These are phyloP conservation scores for Dalbergia oliveri DNA, from an alignment of 306 rosid species.

Conservation along the genomic window DNA sequence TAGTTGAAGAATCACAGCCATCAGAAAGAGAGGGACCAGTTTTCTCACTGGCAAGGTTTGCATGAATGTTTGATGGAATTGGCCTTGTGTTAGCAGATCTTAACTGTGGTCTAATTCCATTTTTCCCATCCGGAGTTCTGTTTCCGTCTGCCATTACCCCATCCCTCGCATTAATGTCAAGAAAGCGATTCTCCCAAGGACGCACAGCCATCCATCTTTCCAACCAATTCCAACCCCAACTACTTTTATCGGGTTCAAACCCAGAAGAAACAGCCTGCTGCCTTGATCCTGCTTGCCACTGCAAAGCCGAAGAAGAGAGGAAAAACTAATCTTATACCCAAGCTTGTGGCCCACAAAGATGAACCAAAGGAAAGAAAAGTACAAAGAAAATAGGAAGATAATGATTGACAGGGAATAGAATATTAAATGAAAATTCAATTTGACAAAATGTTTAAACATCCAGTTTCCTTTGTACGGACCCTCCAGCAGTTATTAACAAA, in stretches of 20 bases:
- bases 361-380: constrained; percentile 2
- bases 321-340: constrained; percentile 8
- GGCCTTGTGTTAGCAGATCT: constrained; percentile 57
- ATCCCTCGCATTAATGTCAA: constrained; percentile 79
- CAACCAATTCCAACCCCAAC: constrained; percentile 99
- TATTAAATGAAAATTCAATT: background rate
- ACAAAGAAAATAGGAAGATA: background rate
- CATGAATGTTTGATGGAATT: constrained; percentile 51
- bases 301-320: constrained; percentile 29
- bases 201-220: constrained; percentile 99
- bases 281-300: constrained; percentile 99
- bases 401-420: background rate
- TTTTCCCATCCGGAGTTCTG: constrained; percentile 62
- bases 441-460: constrained; percentile 18
- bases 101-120: constrained; percentile 37
- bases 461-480: constrained; percentile 10
- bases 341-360: constrained; percentile 5
- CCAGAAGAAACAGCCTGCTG: constrained; percentile 75
- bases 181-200: constrained; percentile 97
- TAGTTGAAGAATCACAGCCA: constrained; percentile 79
- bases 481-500: constrained; percentile 12
- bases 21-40: constrained; percentile 65
- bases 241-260: constrained; percentile 94
- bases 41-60: constrained; percentile 63
- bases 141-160: constrained; percentile 70